Percentiles rank a stretch among this genome's conserved stretches.
phyloP scores from a whole-genome alignment of 2,329 filamentous ascomycete genomes.

The Hypoxylon rubiginosum region DNA sequence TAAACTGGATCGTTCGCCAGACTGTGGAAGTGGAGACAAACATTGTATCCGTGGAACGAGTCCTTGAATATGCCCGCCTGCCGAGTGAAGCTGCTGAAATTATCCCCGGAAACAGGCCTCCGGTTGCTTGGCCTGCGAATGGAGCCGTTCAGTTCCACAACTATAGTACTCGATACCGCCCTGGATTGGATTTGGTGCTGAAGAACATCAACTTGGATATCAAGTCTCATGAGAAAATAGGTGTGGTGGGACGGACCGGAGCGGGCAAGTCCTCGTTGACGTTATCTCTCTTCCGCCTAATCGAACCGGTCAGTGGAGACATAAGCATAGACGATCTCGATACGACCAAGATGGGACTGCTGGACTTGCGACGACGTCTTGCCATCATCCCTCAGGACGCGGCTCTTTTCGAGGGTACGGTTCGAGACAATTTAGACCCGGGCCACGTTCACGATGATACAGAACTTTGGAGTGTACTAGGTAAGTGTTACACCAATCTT shows the following conservation, averaged over 20 bases:
- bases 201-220: conserved; percentile 94
- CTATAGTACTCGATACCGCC: conserved; percentile 93
- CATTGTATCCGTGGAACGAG: conserved; percentile 97
- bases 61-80: conserved; percentile 92
- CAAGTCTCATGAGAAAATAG: conserved; percentile 97
- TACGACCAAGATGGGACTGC: conserved; percentile 88
- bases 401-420: conserved; percentile 91
- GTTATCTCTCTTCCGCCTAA: conserved; percentile 92
- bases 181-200: conserved; percentile 89
- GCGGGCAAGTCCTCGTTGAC: conserved; percentile 97
- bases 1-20: conserved; percentile 99
- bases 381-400: conserved; percentile 99
- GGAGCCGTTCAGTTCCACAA: conserved; percentile 92
- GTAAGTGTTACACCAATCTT: conserved; percentile 66
- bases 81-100: conserved; percentile 96
- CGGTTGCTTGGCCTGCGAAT: conserved; percentile 90
- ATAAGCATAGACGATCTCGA: conserved; percentile 92
- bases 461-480: conserved; percentile 94
- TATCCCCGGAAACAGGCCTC: conserved; percentile 86
- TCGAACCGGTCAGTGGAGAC: conserved; percentile 84
- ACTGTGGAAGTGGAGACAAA: conserved; percentile 99
- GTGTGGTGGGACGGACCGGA: conserved; percentile 94
- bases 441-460: conserved; percentile 96
- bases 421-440: conserved; percentile 96
- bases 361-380: conserved; percentile 88